These are phyloP conservation scores for Chaetomiaceae sp. DNA, from an alignment of 2,329 filamentous ascomycete genomes.

Conservation along the genomic window DNA sequence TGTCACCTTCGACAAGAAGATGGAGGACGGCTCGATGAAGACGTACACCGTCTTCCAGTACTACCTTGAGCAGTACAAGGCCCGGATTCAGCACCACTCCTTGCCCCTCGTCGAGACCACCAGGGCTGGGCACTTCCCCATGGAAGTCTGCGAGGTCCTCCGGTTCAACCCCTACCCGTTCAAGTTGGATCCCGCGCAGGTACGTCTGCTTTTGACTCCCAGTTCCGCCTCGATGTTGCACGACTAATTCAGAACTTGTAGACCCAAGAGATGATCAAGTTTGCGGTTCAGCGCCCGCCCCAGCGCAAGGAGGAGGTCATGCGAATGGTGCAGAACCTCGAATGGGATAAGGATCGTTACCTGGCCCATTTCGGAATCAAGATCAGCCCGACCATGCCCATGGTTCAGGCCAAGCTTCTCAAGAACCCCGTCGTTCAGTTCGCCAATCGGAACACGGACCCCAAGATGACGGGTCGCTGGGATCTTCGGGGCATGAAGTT, in stretches of 20 bases:
- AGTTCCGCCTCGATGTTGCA: background rate
- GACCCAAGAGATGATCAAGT: conserved; percentile 85
- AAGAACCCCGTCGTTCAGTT: conserved; percentile 63
- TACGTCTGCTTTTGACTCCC: conserved; percentile 19
- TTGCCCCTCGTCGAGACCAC: conserved; percentile 55
- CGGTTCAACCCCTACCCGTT: conserved; percentile 55
- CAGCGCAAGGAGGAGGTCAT: conserved; percentile 64
- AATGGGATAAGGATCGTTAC: conserved; percentile 63
- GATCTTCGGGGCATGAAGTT: conserved; percentile 80
- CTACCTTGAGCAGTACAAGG: conserved; percentile 49
- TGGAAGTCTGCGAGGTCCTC: conserved; percentile 52
- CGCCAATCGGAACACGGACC: conserved; percentile 51
- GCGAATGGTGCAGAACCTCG: conserved; percentile 58
- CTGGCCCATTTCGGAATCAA: conserved; percentile 67
- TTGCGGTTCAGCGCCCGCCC: conserved; percentile 72
- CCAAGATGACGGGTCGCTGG: conserved; percentile 71
- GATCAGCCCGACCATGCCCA: conserved; percentile 58
- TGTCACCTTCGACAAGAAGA: conserved; percentile 49
- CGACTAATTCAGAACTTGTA: conserved; percentile 34
- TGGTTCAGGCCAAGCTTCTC: conserved; percentile 65
- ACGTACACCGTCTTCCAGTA: conserved; percentile 44
- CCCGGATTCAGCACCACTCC: conserved; percentile 39
- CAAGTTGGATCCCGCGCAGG: conserved; percentile 54
- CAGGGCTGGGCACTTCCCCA: conserved; percentile 50
- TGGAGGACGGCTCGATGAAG: conserved; percentile 35